These are phyloP conservation scores for Clonostachys rhizophaga DNA, from an alignment of 2,329 filamentous ascomycete genomes.

Conservation along the genomic window DNA sequence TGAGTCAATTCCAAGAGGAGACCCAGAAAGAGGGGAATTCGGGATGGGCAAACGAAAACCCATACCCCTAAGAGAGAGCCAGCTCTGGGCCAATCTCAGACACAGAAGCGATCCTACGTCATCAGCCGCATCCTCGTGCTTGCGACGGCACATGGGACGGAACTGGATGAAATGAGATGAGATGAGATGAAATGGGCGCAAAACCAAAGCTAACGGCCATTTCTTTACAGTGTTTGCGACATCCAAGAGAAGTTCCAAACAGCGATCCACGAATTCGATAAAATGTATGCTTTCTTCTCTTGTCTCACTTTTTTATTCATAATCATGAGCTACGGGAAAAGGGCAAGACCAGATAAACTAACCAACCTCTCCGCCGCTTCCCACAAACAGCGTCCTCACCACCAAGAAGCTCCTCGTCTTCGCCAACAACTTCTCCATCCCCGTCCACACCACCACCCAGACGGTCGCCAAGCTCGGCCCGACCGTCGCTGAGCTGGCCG, in stretches of 20 bases:
- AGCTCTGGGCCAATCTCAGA: too few relatives aligned
- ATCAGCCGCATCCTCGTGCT: too few relatives aligned
- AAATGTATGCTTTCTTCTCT: constrained; percentile 50
- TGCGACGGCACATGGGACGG: too few relatives aligned
- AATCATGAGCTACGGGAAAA: constrained; percentile 1
- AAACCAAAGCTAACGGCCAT: too few relatives aligned
- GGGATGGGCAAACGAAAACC: too few relatives aligned
- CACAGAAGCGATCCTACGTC: too few relatives aligned
- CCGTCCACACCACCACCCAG: constrained; percentile 84
- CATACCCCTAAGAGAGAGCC: too few relatives aligned
- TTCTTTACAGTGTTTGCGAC: constrained; percentile 71
- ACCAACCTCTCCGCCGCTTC: neutral
- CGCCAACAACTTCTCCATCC: constrained; percentile 62
- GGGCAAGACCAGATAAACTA: constrained; percentile 5
- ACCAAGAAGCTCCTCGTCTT: constrained; percentile 65
- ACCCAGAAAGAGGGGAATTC: too few relatives aligned
- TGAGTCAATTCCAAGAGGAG: too few relatives aligned
- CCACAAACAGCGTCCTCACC: constrained; percentile 51
- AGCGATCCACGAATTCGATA: constrained; percentile 80
- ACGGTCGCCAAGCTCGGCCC: constrained; percentile 72
- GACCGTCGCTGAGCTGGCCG: constrained; percentile 68
- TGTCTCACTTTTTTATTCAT: neutral
- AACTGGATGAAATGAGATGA: too few relatives aligned
- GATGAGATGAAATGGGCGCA: too few relatives aligned
- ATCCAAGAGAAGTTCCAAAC: constrained; percentile 88